A percentile compares a stretch with the other conserved stretches of the same genome.
phyloP scores from a whole-genome alignment of 176 grass and related monocot genomes.

The Cenchrus americanus region DNA sequence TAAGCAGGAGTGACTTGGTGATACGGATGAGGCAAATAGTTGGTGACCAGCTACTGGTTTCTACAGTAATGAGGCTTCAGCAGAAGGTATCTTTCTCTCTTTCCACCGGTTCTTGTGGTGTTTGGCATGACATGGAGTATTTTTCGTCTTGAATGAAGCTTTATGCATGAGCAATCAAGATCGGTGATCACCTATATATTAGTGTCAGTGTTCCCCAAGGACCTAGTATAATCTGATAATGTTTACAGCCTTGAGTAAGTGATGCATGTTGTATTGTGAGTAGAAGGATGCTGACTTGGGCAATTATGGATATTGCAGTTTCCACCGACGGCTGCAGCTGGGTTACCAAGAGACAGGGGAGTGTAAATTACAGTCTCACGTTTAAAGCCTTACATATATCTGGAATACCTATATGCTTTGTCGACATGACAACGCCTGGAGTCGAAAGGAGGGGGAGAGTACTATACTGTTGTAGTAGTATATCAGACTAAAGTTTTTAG shows the following conservation, averaged over 20 bases:
- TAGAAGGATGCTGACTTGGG: neutral
- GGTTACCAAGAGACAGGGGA: constrained; percentile 21
- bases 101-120: neutral
- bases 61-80: constrained; percentile 68
- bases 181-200: neutral
- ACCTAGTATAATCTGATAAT: neutral
- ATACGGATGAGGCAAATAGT: constrained; percentile 59
- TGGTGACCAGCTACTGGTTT: constrained; percentile 73
- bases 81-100: constrained; percentile 56
- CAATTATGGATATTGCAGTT: constrained; percentile 21
- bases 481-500: constrained; percentile 3
- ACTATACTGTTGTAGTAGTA: neutral
- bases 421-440: neutral
- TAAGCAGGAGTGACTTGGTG: constrained; percentile 69
- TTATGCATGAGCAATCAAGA: neutral
- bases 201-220: neutral
- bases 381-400: neutral
- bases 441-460: neutral
- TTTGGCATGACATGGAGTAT: neutral
- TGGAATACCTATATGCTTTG: constrained; percentile 14
- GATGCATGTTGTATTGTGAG: neutral
- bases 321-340: neutral
- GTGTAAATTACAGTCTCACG: too few species aligned
- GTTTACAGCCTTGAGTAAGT: neutral
- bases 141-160: neutral